Percentiles rank a stretch among this genome's conserved stretches.
These are phyloP conservation scores for Grigorovia yakushimaensis DNA, from an alignment of 805 yeast species.

Conservation along the genomic window DNA sequence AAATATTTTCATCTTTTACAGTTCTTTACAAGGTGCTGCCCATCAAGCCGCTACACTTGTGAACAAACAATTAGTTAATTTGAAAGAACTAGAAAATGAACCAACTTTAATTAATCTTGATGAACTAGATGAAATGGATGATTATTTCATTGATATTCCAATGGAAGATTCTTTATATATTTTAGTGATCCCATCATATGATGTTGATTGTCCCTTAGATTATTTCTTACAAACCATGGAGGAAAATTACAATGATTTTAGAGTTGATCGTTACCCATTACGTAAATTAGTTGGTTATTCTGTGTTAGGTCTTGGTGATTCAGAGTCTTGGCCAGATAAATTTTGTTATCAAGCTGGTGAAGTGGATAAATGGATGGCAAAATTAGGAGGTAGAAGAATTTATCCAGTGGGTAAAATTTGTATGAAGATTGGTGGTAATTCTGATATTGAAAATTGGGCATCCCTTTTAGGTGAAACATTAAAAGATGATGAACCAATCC, in stretches of 20 bases:
- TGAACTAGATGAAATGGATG: slow-evolving; percentile 76
- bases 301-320: slow-evolving; percentile 81
- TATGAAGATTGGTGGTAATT: slow-evolving; percentile 58
- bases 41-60: slow-evolving; percentile 56
- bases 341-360: slow-evolving; percentile 78
- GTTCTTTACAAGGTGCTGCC: slow-evolving; percentile 79
- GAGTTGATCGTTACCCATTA: slow-evolving; percentile 77
- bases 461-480: slow-evolving; percentile 49
- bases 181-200: slow-evolving; percentile 79
- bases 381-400: slow-evolving; percentile 76
- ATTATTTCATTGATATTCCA: slow-evolving; percentile 65
- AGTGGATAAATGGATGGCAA: slow-evolving; percentile 67
- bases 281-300: slow-evolving; percentile 64
- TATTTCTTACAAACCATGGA: slow-evolving; percentile 70
- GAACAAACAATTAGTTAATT: slow-evolving; percentile 28
- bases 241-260: slow-evolving; percentile 76
- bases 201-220: slow-evolving; percentile 86
- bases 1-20: slow-evolving; percentile 61
- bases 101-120: slow-evolving; percentile 63
- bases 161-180: slow-evolving; percentile 47
- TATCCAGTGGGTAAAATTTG: slow-evolving; percentile 81
- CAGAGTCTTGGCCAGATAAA: slow-evolving; percentile 73
- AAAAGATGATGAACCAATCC: slow-evolving; percentile 61
- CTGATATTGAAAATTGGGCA: slow-evolving; percentile 57
- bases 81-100: slow-evolving; percentile 24